Evolutionary conservation across 768 basidiomycete genomes (phyloP).

Genomic region (Collybia nuda): DNA sequence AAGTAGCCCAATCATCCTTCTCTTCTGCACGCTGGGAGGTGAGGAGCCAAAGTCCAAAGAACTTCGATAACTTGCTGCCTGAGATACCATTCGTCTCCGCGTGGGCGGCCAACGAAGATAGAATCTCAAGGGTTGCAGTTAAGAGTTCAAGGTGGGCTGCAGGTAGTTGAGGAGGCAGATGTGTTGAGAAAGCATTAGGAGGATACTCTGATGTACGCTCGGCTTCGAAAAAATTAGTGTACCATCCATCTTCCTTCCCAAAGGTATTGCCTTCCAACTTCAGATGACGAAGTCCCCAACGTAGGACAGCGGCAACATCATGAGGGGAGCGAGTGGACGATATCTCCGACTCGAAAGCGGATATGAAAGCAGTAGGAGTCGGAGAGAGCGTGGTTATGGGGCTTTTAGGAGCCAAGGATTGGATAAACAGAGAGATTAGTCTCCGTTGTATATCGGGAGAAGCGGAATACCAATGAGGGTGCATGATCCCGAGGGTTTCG

Average conservation of each 20-base stretch:
- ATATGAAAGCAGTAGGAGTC: slow-evolving; percentile 40
- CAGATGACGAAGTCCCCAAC: slow-evolving; percentile 80
- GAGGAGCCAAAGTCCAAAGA: slow-evolving; percentile 75
- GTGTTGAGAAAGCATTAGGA: slow-evolving; percentile 58
- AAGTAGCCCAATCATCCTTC: slow-evolving; percentile 59
- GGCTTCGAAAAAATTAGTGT: slow-evolving; percentile 56
- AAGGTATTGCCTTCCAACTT: slow-evolving; percentile 59
- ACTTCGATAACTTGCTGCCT: slow-evolving; percentile 75
- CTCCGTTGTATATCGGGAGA: slow-evolving; percentile 65
- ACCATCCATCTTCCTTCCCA: slow-evolving; percentile 69
- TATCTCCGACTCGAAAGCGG: slow-evolving; percentile 66
- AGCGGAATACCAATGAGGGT: slow-evolving; percentile 80
- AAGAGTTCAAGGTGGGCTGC: slow-evolving; percentile 59
- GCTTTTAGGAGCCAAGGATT: slow-evolving; percentile 52
- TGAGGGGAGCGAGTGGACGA: slow-evolving; percentile 66
- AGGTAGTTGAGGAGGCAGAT: slow-evolving; percentile 61
- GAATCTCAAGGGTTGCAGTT: slow-evolving; percentile 53
- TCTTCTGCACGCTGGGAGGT: slow-evolving; percentile 43
- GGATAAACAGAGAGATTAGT: slow-evolving; percentile 72
- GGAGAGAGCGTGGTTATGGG: slow-evolving; percentile 51
- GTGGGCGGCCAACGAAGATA: slow-evolving; percentile 71
- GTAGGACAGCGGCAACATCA: slow-evolving; percentile 77
- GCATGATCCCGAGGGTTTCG: slow-evolving; percentile 82
- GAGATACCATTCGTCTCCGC: slow-evolving; percentile 72
- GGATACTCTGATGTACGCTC: slow-evolving; percentile 66